These are phyloP conservation scores for Serendipita sp. DNA, from an alignment of 768 basidiomycete species.

Conservation along the genomic window DNA sequence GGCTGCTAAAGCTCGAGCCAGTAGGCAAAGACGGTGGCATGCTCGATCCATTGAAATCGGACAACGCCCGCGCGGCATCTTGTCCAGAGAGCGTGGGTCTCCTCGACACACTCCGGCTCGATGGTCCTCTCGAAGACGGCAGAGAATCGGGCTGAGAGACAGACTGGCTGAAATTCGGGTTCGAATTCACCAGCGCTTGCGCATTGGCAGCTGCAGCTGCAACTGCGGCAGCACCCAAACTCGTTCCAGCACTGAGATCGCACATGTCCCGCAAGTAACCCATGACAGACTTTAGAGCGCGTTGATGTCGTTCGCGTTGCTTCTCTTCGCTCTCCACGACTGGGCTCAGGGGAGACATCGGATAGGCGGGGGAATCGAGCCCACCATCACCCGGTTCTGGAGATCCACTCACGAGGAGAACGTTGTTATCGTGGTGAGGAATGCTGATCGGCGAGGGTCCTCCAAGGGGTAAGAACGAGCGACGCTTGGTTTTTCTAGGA, in stretches of 20 bases:
- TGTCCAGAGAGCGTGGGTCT: not conserved
- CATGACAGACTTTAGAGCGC: slow-evolving; percentile 82
- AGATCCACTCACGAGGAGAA: slow-evolving; percentile 29
- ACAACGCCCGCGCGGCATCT: not conserved
- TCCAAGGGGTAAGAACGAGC: slow-evolving; percentile 82
- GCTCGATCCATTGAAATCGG: not conserved
- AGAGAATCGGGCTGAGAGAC: not conserved
- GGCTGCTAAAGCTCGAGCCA: not conserved
- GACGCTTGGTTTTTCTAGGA: slow-evolving; percentile 37
- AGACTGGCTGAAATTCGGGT: not conserved
- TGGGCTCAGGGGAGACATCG: not conserved
- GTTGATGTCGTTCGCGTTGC: slow-evolving; percentile 29
- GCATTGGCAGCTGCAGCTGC: not conserved
- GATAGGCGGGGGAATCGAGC: not conserved
- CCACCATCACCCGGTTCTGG: not conserved
- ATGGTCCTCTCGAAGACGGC: not conserved
- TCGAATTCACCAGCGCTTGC: not conserved
- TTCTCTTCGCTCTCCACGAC: not conserved
- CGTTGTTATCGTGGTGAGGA: slow-evolving; percentile 14
- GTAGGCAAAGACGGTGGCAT: not conserved
- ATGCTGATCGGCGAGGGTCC: slow-evolving; percentile 44
- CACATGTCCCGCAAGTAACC: slow-evolving; percentile 93
- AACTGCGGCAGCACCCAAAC: not conserved
- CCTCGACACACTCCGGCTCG: not conserved
- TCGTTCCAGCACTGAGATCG: slow-evolving; percentile 54